A percentile compares a stretch with the other conserved stretches of the same genome.
Conservation (phyloP, 768 basidiomycete genomes). For the Suillus luteus region DNA sequence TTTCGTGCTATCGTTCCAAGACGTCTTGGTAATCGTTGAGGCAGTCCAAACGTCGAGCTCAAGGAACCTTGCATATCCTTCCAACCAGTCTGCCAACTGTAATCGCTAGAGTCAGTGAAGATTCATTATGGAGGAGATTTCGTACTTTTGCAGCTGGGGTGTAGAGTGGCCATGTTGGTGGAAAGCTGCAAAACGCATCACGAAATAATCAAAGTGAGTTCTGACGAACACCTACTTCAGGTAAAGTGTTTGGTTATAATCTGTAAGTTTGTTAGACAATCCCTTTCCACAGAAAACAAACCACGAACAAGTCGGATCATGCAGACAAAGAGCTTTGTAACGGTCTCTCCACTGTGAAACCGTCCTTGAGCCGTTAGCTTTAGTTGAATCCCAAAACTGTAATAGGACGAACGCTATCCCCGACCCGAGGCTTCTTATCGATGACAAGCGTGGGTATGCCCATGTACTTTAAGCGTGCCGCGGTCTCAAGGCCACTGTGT, state of each 20-base stretch:
- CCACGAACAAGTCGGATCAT: slow-evolving; percentile 48
- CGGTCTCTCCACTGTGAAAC: slow-evolving; percentile 45
- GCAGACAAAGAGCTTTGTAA: slow-evolving; percentile 44
- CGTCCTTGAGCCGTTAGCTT: slow-evolving; percentile 1
- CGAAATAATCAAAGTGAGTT: background rate
- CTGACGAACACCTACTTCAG: slow-evolving; percentile 39
- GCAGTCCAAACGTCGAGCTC: slow-evolving; percentile 69
- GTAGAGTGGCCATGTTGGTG: slow-evolving; percentile 56
- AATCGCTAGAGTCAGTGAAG: background rate
- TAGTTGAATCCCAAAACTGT: background rate
- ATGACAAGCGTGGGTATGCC: slow-evolving; percentile 58
- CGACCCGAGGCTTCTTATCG: slow-evolving; percentile 53
- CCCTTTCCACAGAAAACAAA: slow-evolving; percentile 5
- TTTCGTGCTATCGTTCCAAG: slow-evolving; percentile 38
- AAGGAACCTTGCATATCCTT: slow-evolving; percentile 57
- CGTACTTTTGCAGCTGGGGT: slow-evolving; percentile 51
- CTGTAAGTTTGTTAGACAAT: slow-evolving; percentile 21
- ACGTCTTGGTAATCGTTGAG: slow-evolving; percentile 40
- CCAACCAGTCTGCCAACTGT: slow-evolving; percentile 68
- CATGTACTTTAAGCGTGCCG: slow-evolving; percentile 64
- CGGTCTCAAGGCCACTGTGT: slow-evolving; percentile 65
- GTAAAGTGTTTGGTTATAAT: slow-evolving; percentile 60
- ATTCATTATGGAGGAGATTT: background rate
- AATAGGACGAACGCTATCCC: slow-evolving; percentile 40
- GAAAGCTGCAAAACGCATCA: slow-evolving; percentile 43